A percentile compares a stretch with the other conserved stretches of the same genome.
These are phyloP conservation scores for Chimonanthus praecox DNA, from an alignment of 164 flowering plant species.

Conservation along the genomic window DNA sequence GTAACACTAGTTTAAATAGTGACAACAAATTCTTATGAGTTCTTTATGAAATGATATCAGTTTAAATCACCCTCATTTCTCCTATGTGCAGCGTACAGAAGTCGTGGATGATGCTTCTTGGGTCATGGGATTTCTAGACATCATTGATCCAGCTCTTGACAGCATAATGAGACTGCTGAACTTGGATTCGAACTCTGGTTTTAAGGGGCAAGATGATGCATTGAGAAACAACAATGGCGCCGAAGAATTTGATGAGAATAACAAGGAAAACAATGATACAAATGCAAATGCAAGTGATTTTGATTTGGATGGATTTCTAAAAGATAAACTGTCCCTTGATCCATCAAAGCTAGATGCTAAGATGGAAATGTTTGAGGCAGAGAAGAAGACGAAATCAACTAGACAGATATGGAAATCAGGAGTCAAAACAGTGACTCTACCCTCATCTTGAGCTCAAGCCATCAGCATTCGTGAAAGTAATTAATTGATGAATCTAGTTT, in stretches of 20 bases:
- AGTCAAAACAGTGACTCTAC: constrained; percentile 8
- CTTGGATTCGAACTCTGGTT: constrained; percentile 31
- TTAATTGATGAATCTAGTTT: too few species aligned
- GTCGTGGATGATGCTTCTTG: constrained; percentile 95
- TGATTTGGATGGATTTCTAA: constrained; percentile 59
- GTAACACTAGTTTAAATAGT: too few species aligned
- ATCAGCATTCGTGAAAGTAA: neutral
- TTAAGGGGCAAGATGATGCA: constrained; percentile 17
- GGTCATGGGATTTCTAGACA: constrained; percentile 79
- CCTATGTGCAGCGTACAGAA: constrained; percentile 68
- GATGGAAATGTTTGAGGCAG: constrained; percentile 26
- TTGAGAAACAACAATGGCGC: constrained; percentile 4
- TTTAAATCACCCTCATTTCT: neutral
- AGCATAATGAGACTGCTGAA: constrained; percentile 74
- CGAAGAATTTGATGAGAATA: constrained; percentile 18
- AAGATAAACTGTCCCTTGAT: constrained; percentile 54
- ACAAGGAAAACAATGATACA: neutral
- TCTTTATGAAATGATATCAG: too few species aligned
- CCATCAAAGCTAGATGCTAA: constrained; percentile 45
- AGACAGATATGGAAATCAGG: constrained; percentile 29
- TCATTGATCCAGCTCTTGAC: constrained; percentile 82
- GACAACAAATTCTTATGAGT: too few species aligned
- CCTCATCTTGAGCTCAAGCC: neutral
- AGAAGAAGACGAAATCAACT: constrained; percentile 16
- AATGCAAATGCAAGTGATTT: constrained; percentile 25